Evolutionary conservation across 768 basidiomycete genomes (phyloP).

Genomic region (Pisolithus sp.): DNA sequence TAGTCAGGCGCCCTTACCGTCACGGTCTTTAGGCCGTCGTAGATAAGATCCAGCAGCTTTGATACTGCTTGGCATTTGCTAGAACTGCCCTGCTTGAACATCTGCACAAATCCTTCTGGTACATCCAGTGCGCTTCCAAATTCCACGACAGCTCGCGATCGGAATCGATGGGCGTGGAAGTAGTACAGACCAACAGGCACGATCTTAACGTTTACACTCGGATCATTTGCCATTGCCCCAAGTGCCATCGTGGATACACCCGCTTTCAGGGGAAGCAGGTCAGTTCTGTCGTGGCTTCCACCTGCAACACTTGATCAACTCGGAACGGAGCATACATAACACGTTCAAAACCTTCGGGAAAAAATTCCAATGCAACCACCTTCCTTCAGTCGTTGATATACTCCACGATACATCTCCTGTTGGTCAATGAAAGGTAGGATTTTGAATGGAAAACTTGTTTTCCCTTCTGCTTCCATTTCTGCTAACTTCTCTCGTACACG

Average conservation of each 20-base stretch:
- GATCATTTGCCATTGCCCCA: too few species aligned
- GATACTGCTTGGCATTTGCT: slow-evolving; percentile 87
- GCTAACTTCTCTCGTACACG: too few species aligned
- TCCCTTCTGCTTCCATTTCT: slow-evolving; percentile 50
- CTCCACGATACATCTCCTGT: slow-evolving; percentile 88
- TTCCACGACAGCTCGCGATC: slow-evolving; percentile 94
- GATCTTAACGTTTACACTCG: too few species aligned
- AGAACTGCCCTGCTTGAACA: slow-evolving; percentile 85
- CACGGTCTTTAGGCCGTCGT: too few species aligned
- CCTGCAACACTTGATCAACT: slow-evolving; percentile 41
- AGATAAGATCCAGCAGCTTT: slow-evolving; percentile 84
- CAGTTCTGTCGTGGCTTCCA: slow-evolving; percentile 96
- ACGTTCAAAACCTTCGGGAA: slow-evolving; percentile 76
- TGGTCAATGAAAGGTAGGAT: slow-evolving; percentile 87
- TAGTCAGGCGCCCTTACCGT: too few species aligned
- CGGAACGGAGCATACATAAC: neutral
- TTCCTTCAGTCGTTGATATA: slow-evolving; percentile 79
- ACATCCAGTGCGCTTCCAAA: slow-evolving; percentile 90
- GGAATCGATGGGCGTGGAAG: slow-evolving; percentile 79
- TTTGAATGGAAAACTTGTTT: slow-evolving; percentile 71
- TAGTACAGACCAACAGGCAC: too few species aligned
- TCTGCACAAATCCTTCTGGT: slow-evolving; percentile 76
- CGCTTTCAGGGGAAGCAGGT: slow-evolving; percentile 94
- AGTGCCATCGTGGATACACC: too few species aligned
- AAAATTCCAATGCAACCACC: slow-evolving; percentile 95